Conservation (phyloP, 805 yeast genomes). For the Candida sonorensis region DNA sequence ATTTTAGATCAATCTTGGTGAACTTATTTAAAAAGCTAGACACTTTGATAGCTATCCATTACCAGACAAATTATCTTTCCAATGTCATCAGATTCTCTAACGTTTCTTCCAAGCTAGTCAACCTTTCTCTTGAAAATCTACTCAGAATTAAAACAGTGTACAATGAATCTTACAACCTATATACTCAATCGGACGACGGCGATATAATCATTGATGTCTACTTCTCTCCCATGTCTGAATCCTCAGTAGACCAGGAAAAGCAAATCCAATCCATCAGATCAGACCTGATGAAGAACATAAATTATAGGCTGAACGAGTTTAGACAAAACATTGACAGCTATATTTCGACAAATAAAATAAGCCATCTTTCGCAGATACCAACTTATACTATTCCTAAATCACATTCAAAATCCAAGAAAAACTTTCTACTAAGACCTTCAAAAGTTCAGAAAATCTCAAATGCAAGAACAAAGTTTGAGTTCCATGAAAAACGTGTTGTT, state of each 20-base stretch:
- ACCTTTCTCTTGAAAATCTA: slow-evolving; percentile 6
- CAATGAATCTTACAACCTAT: slow-evolving; percentile 11
- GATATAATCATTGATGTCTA: slow-evolving; percentile 15
- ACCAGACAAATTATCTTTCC: slow-evolving; percentile 17
- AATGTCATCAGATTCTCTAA: slow-evolving; percentile 10
- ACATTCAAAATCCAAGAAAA: slow-evolving; percentile 1
- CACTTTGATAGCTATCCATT: slow-evolving; percentile 16
- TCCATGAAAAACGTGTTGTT: slow-evolving; percentile 21
- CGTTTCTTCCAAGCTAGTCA: slow-evolving; percentile 10
- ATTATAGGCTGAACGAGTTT: slow-evolving; percentile 6
- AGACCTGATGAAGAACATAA: slow-evolving; percentile 8
- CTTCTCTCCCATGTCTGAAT: too few relatives aligned
- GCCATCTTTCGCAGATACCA: slow-evolving; percentile 5
- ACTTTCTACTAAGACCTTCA: background rate
- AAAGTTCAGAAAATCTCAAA: slow-evolving; percentile 22
- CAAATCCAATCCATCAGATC: slow-evolving; percentile 3
- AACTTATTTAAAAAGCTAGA: slow-evolving; percentile 11
- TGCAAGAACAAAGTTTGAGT: slow-evolving; percentile 30
- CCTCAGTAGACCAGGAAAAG: background rate
- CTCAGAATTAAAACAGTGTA: slow-evolving; percentile 12
- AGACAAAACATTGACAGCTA: slow-evolving; percentile 3
- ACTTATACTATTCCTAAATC: slow-evolving; percentile 3
- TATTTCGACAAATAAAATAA: slow-evolving; percentile 1
- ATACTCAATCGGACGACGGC: slow-evolving; percentile 5
- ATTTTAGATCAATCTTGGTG: slow-evolving; percentile 2